A percentile compares a stretch with the other conserved stretches of the same genome.
phyloP scores from a whole-genome alignment of 2,329 filamentous ascomycete genomes.

The Hypoxylon sp. region DNA sequence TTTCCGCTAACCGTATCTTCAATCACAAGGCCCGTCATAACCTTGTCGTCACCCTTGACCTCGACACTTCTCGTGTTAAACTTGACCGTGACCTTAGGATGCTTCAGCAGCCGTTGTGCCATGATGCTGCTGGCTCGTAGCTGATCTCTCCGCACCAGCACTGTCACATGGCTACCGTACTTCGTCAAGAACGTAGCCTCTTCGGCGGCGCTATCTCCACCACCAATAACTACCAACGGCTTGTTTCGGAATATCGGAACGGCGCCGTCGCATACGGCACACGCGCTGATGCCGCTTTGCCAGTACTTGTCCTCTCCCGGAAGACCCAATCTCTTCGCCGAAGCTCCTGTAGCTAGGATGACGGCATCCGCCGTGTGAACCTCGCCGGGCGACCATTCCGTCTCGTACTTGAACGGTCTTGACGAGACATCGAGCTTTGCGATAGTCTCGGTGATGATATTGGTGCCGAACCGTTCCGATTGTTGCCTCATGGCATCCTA shows the following conservation, averaged over 20 bases:
- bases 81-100: slow-evolving; percentile 89
- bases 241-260: slow-evolving; percentile 98
- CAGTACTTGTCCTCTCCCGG: slow-evolving; percentile 94
- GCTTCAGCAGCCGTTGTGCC: slow-evolving; percentile 79
- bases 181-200: slow-evolving; percentile 98
- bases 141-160: slow-evolving; percentile 86
- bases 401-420: slow-evolving; percentile 91
- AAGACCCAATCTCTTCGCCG: slow-evolving; percentile 82
- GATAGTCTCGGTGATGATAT: slow-evolving; percentile 93
- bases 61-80: slow-evolving; percentile 85
- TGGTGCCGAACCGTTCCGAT: slow-evolving; percentile 89
- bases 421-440: slow-evolving; percentile 83
- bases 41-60: slow-evolving; percentile 83
- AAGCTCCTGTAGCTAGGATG: slow-evolving; percentile 95
- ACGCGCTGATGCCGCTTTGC: slow-evolving; percentile 96
- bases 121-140: slow-evolving; percentile 91
- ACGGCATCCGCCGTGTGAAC: slow-evolving; percentile 89
- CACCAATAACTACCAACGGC: slow-evolving; percentile 93
- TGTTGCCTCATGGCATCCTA: slow-evolving; percentile 90
- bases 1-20: slow-evolving; percentile 79
- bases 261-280: slow-evolving; percentile 96
- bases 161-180: slow-evolving; percentile 94
- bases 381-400: slow-evolving; percentile 84
- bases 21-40: slow-evolving; percentile 89
- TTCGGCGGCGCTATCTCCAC: slow-evolving; percentile 95